These are phyloP conservation scores for Cryphonectria naterciae DNA, from an alignment of 2,329 filamentous ascomycete species.

Conservation along the genomic window DNA sequence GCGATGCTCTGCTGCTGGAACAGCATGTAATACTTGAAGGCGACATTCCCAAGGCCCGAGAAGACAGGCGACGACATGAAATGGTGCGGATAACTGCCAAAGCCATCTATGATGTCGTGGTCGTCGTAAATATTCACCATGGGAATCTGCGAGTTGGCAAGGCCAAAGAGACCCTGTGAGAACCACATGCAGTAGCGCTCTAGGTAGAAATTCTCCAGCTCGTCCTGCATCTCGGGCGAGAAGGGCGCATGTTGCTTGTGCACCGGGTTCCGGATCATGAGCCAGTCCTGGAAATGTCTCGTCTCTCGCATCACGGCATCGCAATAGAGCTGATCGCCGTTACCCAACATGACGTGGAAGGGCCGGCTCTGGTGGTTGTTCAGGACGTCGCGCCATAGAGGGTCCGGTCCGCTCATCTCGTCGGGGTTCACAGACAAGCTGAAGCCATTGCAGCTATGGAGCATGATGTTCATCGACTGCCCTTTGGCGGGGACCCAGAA, in stretches of 20 bases:
- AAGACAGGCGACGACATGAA: constrained; percentile 94
- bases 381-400: constrained; percentile 93
- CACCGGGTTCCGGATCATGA: constrained; percentile 75
- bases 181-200: constrained; percentile 94
- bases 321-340: constrained; percentile 96
- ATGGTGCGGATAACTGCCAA: constrained; percentile 87
- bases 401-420: constrained; percentile 87
- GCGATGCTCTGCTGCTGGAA: constrained; percentile 94
- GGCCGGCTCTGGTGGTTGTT: constrained; percentile 89
- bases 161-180: constrained; percentile 89
- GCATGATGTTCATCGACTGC: constrained; percentile 98
- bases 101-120: constrained; percentile 90
- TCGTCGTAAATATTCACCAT: constrained; percentile 99
- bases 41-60: constrained; percentile 83
- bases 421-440: constrained; percentile 77
- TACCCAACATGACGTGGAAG: constrained; percentile 98
- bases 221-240: constrained; percentile 79
- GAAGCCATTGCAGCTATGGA: constrained; percentile 97
- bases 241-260: constrained; percentile 82
- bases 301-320: constrained; percentile 80
- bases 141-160: constrained; percentile 91
- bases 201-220: constrained; percentile 87
- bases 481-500: constrained; percentile 92
- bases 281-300: constrained; percentile 79
- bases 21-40: constrained; percentile 98